Percentiles rank a stretch among this genome's conserved stretches.
phyloP scores from a whole-genome alignment of 116 monocot genomes.

The Thalassia testudinum region DNA sequence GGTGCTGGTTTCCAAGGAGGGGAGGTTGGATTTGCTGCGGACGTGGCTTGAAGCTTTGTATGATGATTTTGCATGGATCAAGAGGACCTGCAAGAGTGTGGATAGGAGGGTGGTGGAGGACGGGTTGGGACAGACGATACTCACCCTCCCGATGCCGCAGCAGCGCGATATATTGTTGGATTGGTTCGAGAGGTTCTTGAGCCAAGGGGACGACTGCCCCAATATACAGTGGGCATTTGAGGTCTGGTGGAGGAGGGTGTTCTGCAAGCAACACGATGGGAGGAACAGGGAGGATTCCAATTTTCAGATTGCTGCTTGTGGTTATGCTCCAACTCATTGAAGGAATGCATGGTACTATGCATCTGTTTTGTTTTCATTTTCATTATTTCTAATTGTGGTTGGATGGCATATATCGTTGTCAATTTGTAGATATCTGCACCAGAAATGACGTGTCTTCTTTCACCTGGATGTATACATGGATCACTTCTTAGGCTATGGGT shows the following conservation, averaged over 20 bases:
- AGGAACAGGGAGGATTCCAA: background rate
- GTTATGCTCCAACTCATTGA: too few relatives aligned
- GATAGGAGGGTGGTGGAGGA: conserved; percentile 59
- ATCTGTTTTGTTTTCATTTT: too few relatives aligned
- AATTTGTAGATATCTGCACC: too few relatives aligned
- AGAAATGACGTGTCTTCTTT: too few relatives aligned
- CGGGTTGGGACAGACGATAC: conserved; percentile 52
- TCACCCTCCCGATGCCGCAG: conserved; percentile 59
- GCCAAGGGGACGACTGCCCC: conserved; percentile 67
- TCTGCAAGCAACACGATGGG: conserved; percentile 24
- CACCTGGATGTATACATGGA: too few relatives aligned
- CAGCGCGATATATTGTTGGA: conserved; percentile 48
- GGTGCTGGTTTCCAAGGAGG: conserved; percentile 30
- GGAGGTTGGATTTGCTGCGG: conserved; percentile 20
- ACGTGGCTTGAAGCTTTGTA: conserved; percentile 72
- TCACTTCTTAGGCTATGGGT: too few relatives aligned
- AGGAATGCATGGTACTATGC: too few relatives aligned
- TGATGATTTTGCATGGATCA: conserved; percentile 76
- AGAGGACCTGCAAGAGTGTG: conserved; percentile 20
- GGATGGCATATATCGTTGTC: too few relatives aligned
- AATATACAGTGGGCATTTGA: conserved; percentile 67
- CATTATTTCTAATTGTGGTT: too few relatives aligned
- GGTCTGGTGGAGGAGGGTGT: conserved; percentile 87
- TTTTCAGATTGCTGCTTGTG: too few relatives aligned
- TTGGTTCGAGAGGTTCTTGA: conserved; percentile 72